Conservation (phyloP, 192 early-diverging fungal genomes). For the Entomortierella beljakovae region DNA sequence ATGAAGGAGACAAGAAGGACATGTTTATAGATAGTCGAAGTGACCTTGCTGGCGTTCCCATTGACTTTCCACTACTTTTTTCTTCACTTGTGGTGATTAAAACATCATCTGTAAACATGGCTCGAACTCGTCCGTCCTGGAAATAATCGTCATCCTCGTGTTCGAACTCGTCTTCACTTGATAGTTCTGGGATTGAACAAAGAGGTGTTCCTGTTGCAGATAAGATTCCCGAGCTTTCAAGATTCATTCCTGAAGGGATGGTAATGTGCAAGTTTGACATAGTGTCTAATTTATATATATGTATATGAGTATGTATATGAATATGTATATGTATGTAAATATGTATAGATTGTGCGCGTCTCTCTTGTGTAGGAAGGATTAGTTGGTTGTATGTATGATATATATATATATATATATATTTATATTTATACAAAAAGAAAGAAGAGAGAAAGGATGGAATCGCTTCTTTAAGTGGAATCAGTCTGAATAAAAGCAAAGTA, state of each 20-base stretch:
- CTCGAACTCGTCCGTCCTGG: background rate
- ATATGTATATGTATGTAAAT: too few relatives aligned
- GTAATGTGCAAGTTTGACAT: background rate
- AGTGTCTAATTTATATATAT: background rate
- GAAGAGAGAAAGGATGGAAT: too few relatives aligned
- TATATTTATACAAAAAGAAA: too few relatives aligned
- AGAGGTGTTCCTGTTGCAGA: background rate
- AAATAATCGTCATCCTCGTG: background rate
- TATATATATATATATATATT: too few relatives aligned
- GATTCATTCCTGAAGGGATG: background rate
- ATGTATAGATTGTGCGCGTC: too few relatives aligned
- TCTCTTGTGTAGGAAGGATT: too few relatives aligned
- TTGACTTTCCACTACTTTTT: background rate
- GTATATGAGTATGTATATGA: too few relatives aligned
- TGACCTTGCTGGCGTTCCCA: background rate
- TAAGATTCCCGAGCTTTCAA: too few relatives aligned
- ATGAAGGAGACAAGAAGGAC: slow-evolving; percentile 19
- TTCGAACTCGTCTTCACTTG: slow-evolving; percentile 14
- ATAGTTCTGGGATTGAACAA: slow-evolving; percentile 10
- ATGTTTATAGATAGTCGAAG: slow-evolving; percentile 31
- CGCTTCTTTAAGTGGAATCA: too few relatives aligned
- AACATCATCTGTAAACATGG: background rate
- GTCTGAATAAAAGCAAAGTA: too few relatives aligned
- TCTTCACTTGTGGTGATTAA: background rate
- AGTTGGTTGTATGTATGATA: too few relatives aligned